A percentile compares a stretch with the other conserved stretches of the same genome.
These are phyloP conservation scores for Cladosporium sphaerospermum DNA, from an alignment of 2,329 filamentous ascomycete species.

Conservation along the genomic window DNA sequence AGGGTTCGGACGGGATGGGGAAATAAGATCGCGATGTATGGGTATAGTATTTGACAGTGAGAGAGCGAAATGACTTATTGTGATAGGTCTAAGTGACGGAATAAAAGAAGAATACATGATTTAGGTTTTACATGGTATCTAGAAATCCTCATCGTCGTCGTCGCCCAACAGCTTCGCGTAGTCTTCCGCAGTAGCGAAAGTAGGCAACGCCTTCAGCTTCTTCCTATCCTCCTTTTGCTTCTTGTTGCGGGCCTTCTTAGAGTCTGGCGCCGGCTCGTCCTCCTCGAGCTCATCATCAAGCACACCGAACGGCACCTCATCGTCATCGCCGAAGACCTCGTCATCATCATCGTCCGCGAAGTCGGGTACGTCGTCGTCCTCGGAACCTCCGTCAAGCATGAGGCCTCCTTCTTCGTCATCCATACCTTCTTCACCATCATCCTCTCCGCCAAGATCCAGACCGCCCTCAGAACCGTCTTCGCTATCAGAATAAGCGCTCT, in stretches of 20 bases:
- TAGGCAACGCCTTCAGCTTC: constrained; percentile 83
- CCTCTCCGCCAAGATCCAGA: constrained; percentile 40
- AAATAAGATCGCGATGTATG: no score
- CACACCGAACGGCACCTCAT: constrained; percentile 50
- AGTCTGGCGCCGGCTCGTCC: constrained; percentile 35
- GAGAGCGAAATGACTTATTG: no score
- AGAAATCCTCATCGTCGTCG: constrained; percentile 18
- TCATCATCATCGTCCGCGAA: constrained; percentile 37
- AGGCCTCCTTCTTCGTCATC: constrained; percentile 37
- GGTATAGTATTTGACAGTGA: no score
- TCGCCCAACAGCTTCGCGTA: constrained; percentile 61
- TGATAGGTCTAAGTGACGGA: no score
- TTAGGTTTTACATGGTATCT: not conserved
- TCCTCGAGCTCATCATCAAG: constrained; percentile 46
- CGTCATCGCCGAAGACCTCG: constrained; percentile 38
- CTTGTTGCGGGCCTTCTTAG: constrained; percentile 32
- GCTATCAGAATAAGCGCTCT: constrained; percentile 32
- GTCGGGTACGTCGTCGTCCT: constrained; percentile 48
- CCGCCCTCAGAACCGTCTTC: constrained; percentile 45
- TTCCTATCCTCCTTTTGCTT: constrained; percentile 60
- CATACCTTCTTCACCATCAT: constrained; percentile 41
- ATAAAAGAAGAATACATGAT: no score
- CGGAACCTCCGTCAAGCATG: constrained; percentile 42
- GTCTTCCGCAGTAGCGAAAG: constrained; percentile 88
- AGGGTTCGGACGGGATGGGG: no score